Evolutionary conservation across 1,284 basidiomycete species (phyloP).

Genomic region (Cutaneotrichosporon arboriforme): DNA sequence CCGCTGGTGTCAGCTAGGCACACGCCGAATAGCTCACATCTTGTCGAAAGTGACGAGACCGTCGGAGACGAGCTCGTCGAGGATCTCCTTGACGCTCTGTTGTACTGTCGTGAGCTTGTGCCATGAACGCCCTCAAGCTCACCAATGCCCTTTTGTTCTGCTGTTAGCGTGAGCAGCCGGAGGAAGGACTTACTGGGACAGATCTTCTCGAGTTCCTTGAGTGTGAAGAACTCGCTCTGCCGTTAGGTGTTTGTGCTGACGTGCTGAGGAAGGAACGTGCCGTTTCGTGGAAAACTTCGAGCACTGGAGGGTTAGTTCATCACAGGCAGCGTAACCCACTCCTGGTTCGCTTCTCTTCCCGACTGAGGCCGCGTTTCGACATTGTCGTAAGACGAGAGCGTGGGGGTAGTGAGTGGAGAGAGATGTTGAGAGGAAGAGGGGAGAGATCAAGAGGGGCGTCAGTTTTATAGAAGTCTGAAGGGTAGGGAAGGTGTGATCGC

Average conservation of each 20-base stretch:
- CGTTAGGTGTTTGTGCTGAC: not conserved
- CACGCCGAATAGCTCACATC: conserved; percentile 50
- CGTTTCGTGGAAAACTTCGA: conserved; percentile 85
- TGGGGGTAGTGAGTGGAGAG: not conserved
- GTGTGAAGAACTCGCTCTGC: conserved; percentile 76
- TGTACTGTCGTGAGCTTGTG: conserved; percentile 55
- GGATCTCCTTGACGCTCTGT: conserved; percentile 79
- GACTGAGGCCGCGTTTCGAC: conserved; percentile 43
- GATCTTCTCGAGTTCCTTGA: conserved; percentile 80
- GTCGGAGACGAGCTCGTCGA: conserved; percentile 77
- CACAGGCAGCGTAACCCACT: conserved; percentile 25
- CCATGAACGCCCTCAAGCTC: conserved; percentile 11
- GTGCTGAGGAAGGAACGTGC: conserved; percentile 43
- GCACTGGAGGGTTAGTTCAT: conserved; percentile 46
- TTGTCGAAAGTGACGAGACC: conserved; percentile 76
- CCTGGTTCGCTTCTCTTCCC: conserved; percentile 46
- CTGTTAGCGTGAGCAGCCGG: conserved; percentile 43
- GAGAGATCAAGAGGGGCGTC: not conserved
- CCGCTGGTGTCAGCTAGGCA: conserved; percentile 49
- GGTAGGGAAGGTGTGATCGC: not conserved
- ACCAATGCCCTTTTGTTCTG: conserved; percentile 84
- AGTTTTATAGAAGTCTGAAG: not conserved
- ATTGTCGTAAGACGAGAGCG: conserved; percentile 19
- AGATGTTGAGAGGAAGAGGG: not conserved
- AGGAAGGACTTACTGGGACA: conserved; percentile 37